Evolutionary conservation across 306 rosid genomes (phyloP).

Genomic region (Leucaena leucocephala): DNA sequence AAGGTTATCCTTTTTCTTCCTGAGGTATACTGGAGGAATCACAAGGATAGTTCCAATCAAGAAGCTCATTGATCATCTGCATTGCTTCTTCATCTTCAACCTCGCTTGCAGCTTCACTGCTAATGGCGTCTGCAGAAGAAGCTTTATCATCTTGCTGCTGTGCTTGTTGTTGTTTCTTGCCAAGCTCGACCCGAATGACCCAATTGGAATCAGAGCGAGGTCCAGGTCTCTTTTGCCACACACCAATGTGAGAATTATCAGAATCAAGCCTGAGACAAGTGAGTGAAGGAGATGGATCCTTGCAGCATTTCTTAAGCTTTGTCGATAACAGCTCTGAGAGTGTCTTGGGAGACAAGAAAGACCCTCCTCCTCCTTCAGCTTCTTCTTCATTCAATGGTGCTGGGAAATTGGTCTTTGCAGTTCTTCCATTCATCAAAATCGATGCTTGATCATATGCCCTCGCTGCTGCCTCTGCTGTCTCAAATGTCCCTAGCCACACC

Average conservation of each 20-base stretch:
- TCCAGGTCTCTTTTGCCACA: conserved; percentile 94
- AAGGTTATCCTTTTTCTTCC: conserved; percentile 33
- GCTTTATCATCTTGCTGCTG: conserved; percentile 1
- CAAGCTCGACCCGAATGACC: conserved; percentile 94
- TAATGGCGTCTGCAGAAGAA: neutral
- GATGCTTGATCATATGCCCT: conserved; percentile 99
- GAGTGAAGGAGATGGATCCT: conserved; percentile 88
- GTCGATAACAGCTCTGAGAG: conserved; percentile 85
- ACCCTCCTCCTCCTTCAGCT: conserved; percentile 21
- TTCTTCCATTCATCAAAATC: conserved; percentile 90
- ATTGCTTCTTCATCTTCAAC: conserved; percentile 71
- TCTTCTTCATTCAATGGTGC: conserved; percentile 28
- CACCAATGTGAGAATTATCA: conserved; percentile 94
- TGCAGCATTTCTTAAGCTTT: conserved; percentile 88
- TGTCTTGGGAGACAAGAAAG: conserved; percentile 71
- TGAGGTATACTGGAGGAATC: conserved; percentile 44
- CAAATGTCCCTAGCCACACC: conserved; percentile 99
- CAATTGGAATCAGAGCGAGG: conserved; percentile 76
- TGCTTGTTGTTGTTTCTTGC: conserved; percentile 46
- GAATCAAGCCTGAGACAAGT: conserved; percentile 92
- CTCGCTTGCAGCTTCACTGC: conserved; percentile 29
- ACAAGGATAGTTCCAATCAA: conserved; percentile 73
- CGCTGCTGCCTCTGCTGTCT: conserved; percentile 99
- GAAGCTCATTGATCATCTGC: conserved; percentile 97
- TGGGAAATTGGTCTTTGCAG: conserved; percentile 95